Conservation (phyloP, 2,329 filamentous ascomycete species). For the Orbilia quercus region DNA sequence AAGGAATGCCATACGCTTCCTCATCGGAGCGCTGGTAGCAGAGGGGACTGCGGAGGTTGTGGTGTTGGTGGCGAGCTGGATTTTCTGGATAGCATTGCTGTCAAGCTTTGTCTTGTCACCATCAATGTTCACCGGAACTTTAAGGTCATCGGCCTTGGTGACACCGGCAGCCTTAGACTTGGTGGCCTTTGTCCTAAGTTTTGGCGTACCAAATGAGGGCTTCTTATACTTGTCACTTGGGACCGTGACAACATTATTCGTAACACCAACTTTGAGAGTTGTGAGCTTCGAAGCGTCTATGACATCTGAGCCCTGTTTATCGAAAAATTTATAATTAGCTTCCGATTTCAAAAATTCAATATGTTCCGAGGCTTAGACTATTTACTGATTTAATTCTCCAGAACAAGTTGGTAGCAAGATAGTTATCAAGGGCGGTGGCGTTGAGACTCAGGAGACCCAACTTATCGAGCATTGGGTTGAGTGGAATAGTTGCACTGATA, state of each 20-base stretch:
- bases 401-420: constrained; percentile 24
- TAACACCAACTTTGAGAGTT: constrained; percentile 42
- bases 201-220: constrained; percentile 23
- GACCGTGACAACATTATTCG: constrained; percentile 23
- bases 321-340: background rate
- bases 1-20: background rate
- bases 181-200: constrained; percentile 21
- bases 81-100: background rate
- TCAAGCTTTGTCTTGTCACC: background rate
- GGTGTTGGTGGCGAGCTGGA: background rate
- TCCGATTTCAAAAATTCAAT: too few species aligned
- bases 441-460: background rate
- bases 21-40: background rate
- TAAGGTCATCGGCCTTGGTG: constrained; percentile 10
- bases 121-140: constrained; percentile 1
- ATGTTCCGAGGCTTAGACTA: background rate
- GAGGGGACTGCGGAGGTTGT: background rate
- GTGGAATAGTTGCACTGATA: constrained; percentile 7
- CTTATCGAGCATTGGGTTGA: constrained; percentile 17
- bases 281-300: constrained; percentile 5
- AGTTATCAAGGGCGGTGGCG: constrained; percentile 16
- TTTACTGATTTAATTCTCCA: constrained; percentile 34
- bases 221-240: constrained; percentile 22
- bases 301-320: background rate
- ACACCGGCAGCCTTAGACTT: constrained; percentile 23